Base-by-base conservation (phyloP, 2,329 filamentous ascomycete genomes). In the Peltaster fructicola region DNA sequence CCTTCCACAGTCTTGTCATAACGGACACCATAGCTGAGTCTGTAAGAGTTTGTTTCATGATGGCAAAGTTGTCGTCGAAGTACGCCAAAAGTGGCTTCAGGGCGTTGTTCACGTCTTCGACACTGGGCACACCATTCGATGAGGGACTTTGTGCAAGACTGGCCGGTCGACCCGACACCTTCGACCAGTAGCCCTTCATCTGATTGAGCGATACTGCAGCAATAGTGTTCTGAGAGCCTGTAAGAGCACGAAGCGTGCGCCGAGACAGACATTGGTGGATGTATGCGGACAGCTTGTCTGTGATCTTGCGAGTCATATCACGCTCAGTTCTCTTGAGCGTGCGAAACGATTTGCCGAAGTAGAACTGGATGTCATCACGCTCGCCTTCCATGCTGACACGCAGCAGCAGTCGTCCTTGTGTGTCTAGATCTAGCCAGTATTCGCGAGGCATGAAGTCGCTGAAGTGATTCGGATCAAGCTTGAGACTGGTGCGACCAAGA, bases 351-450 rank as follows among this genome's bases (percentile, higher is more conserved):
- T 93, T 95, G 40, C 84, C 88, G 51, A 95, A 95, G 45, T 93
- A 85, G 51, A 98, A 98, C 43, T 93, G 80, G 30, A 98, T 98
- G 47, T 98, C 88, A 47, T 98, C 88, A 34, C 88, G 69, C 54
- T 98, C 88, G 25, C 88, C 88, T 54, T 98, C 88, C 88, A 98
- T 98, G 47, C 82, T 93, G 25, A 98, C 82, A 34, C 85, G 69
- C 25, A 98, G 67, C 29, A 98, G 55, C 15, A 98, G 54, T 24
- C 85, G 68, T 6, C 88, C 88, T 50, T 98, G 88, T 0, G 85
- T 92, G 48, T 98, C 88, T 22, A 98, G 66, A 45, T 95, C 85
- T 10, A 98, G 68, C 88, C 88, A 98, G 49, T 92, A 95, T 50
- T 98, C 88, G 34, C 84, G 70, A 9, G 88, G 88, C 38, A 95